Conservation (phyloP, 257 asterid genomes). For the Nemophila menziesii region DNA sequence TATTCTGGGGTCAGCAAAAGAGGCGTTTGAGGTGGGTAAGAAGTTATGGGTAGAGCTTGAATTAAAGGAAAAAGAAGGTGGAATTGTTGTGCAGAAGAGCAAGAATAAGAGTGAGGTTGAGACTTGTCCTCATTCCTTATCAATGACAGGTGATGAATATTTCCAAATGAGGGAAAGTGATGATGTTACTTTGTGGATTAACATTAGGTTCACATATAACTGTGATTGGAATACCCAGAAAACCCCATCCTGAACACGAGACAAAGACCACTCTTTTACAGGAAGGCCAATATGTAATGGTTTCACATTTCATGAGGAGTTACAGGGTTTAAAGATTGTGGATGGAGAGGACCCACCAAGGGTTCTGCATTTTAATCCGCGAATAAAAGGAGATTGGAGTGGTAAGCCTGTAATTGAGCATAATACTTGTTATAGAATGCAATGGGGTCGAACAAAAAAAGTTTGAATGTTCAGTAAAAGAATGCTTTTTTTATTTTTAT, state of each 20-base stretch:
- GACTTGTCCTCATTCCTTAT: conserved; percentile 54
- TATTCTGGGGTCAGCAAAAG: conserved; percentile 47
- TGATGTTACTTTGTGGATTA: conserved; percentile 80
- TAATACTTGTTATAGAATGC: conserved; percentile 91
- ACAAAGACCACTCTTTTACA: conserved; percentile 65
- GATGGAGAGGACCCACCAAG: conserved; percentile 96
- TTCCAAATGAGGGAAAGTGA: conserved; percentile 29
- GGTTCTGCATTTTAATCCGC: conserved; percentile 74
- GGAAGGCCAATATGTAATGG: conserved; percentile 72
- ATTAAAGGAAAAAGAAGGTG: conserved; percentile 17
- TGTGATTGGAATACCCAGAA: conserved; percentile 63
- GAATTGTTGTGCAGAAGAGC: not conserved
- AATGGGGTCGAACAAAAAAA: too few relatives aligned
- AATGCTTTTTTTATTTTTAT: too few relatives aligned
- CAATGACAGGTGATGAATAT: conserved; percentile 42
- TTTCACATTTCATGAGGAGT: conserved; percentile 89
- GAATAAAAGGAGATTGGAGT: conserved; percentile 94
- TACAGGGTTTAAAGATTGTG: conserved; percentile 81
- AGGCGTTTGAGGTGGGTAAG: conserved; percentile 65
- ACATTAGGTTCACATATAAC: conserved; percentile 83
- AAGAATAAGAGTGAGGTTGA: conserved; percentile 17
- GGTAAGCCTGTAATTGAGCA: conserved; percentile 90
- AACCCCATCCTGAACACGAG: conserved; percentile 59
- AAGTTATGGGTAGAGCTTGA: conserved; percentile 69
- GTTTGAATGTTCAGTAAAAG: too few relatives aligned